Evolutionary conservation across 176 grass and related monocot species (phyloP), one percentile per base, ranked within the genome.

Genomic region (Paspalum vaginatum): DNA sequence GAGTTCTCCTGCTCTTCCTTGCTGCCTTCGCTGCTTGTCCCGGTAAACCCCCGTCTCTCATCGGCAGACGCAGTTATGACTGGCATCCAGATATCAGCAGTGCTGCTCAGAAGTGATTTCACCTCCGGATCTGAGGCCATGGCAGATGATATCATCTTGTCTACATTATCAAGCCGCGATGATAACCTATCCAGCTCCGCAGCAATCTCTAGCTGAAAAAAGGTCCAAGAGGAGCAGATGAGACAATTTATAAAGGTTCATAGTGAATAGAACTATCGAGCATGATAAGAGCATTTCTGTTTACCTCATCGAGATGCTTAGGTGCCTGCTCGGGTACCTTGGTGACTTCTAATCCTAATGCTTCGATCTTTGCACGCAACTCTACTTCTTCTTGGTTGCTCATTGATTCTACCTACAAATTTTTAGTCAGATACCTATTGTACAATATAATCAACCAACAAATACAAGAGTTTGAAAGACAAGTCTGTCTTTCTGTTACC

Each of bases 371-470:
- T 21, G 92, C 90, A 65, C 92, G 90, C 81, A 98, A 50, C 72
- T 93, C 92, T 68, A 91, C 90, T 83, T 98, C 92, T 89, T 95
- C 96, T 87, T 95, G 90, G 65, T 98, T 98, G 90, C 92, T 98
- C 81, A 98, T 74, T 16, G 90, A 91, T 57, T 95, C 95, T 44
- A 98, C 95, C 95, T 98, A 76, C 68, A 88, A 54, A 65, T 64
- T 24, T 70, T 51, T 0, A 75, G 47, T 61, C 15, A 77, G 81
- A 67, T 9, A 38, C 15, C 12, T 3, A n/a, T 45, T 17, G 26
- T 74, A 2, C 44, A 63, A 51, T 20, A 51, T 20, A 43, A 54
- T 42, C 21, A 70, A 48, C 17, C 52, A 79, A 49, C 9, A 39
- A 18, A 18, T 17, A 87, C 2, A 84, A 77, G 2, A 17, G 0